Percentiles rank a stretch among this genome's conserved stretches.
These are phyloP conservation scores for Trichosanthes cucumerina DNA, from an alignment of 306 rosid species.

Conservation along the genomic window DNA sequence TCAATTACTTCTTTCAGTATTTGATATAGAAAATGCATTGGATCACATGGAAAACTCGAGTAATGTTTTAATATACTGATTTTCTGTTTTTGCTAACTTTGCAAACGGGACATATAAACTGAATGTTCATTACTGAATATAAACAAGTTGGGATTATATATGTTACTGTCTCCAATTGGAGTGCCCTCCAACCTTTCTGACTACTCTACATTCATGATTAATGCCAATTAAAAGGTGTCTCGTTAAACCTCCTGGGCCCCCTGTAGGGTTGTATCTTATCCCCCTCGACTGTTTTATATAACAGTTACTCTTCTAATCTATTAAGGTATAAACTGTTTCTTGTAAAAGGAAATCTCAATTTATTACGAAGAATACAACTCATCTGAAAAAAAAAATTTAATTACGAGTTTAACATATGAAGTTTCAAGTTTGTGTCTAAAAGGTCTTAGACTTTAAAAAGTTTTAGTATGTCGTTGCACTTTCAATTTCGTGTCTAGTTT, in stretches of 20 bases:
- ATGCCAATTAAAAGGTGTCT: too few species aligned
- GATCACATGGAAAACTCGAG: background rate
- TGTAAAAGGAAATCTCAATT: too few species aligned
- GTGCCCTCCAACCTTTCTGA: too few species aligned
- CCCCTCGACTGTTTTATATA: background rate
- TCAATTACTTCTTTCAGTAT: background rate
- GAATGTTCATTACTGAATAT: background rate
- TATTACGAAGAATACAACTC: too few species aligned
- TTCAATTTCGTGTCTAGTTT: too few species aligned
- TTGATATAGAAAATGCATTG: background rate
- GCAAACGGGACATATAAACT: background rate
- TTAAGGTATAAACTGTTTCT: background rate
- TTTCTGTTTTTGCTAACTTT: background rate
- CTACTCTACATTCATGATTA: too few species aligned
- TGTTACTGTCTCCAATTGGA: background rate
- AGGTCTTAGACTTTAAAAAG: too few species aligned
- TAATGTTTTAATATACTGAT: background rate
- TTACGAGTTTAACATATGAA: too few species aligned
- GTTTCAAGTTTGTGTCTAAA: too few species aligned
- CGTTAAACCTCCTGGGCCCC: too few species aligned
- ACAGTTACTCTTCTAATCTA: background rate
- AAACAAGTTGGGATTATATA: background rate
- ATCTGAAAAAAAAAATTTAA: too few species aligned
- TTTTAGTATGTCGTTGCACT: too few species aligned
- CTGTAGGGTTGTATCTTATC: background rate